These are phyloP conservation scores for Pulicaria dysenterica DNA, from an alignment of 129 eudicot species.

Conservation along the genomic window DNA sequence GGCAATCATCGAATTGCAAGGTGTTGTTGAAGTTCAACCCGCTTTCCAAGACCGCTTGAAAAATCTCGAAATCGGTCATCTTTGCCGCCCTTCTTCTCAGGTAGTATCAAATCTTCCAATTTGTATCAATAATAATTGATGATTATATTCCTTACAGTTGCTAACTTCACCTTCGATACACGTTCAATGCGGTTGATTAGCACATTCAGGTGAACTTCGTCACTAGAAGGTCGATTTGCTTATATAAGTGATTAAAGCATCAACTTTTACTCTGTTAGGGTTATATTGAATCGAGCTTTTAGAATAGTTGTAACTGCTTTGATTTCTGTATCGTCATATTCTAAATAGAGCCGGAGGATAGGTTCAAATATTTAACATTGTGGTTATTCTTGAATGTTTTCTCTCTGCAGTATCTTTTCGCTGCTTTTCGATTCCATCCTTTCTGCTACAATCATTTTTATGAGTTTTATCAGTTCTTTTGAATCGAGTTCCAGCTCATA, in stretches of 20 bases:
- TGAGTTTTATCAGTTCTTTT: too few relatives aligned
- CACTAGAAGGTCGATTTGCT: neutral
- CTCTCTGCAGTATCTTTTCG: too few relatives aligned
- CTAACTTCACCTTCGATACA: conserved; percentile 11
- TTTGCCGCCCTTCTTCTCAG: conserved; percentile 95
- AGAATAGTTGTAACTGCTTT: too few relatives aligned
- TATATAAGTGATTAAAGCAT: neutral
- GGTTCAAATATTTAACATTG: too few relatives aligned
- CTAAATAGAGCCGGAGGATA: too few relatives aligned
- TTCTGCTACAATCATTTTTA: too few relatives aligned
- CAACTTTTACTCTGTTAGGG: neutral
- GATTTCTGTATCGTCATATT: too few relatives aligned
- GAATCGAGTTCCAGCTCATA: too few relatives aligned
- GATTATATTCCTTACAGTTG: conserved; percentile 6
- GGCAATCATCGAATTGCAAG: conserved; percentile 92
- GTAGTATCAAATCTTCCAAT: conserved; percentile 30
- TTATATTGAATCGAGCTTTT: too few relatives aligned
- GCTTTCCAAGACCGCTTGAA: conserved; percentile 53
- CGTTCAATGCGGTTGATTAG: neutral
- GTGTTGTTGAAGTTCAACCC: conserved; percentile 82
- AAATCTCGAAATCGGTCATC: conserved; percentile 72
- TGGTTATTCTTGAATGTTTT: too few relatives aligned
- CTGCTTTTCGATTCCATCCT: too few relatives aligned
- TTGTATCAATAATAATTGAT: neutral
- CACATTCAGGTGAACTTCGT: neutral